Percentiles rank a stretch among this genome's conserved stretches.
Evolutionary conservation across 257 asterid species (phyloP).

Genomic region (Handroanthus guayacan): DNA sequence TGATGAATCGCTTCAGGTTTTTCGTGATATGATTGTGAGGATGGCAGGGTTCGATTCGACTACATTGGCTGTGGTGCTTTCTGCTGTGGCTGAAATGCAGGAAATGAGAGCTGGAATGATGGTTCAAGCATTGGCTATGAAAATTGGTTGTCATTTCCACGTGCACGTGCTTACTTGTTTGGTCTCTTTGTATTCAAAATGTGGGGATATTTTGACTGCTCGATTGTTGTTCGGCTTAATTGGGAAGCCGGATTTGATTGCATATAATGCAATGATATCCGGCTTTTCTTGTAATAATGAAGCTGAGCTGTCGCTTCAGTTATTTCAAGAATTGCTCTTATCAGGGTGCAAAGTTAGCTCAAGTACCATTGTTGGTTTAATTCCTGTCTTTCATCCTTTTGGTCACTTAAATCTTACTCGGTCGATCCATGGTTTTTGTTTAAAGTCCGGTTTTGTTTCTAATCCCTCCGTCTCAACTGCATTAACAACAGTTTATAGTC

Average conservation of each 20-base stretch:
- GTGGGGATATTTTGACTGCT: slow-evolving; percentile 71
- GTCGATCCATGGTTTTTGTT: slow-evolving; percentile 68
- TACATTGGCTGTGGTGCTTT: slow-evolving; percentile 72
- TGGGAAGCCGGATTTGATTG: slow-evolving; percentile 71
- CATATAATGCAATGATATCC: slow-evolving; percentile 82
- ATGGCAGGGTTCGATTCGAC: slow-evolving; percentile 64
- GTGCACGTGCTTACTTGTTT: slow-evolving; percentile 81
- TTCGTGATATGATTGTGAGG: slow-evolving; percentile 54
- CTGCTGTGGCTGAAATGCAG: slow-evolving; percentile 78
- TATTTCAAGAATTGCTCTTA: slow-evolving; percentile 63
- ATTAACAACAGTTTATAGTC: slow-evolving; percentile 70
- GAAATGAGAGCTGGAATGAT: slow-evolving; percentile 71
- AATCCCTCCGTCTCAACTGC: slow-evolving; percentile 79
- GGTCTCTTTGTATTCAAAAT: slow-evolving; percentile 75
- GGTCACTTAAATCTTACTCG: slow-evolving; percentile 61
- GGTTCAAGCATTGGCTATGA: slow-evolving; percentile 75
- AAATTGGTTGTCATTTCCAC: slow-evolving; percentile 65
- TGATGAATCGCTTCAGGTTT: slow-evolving; percentile 48
- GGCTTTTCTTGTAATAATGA: slow-evolving; percentile 64
- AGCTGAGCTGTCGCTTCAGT: slow-evolving; percentile 52
- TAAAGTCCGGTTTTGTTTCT: slow-evolving; percentile 57
- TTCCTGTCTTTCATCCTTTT: slow-evolving; percentile 82
- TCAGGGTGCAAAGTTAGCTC: slow-evolving; percentile 61
- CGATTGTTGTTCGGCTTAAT: slow-evolving; percentile 59
- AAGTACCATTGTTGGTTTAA: slow-evolving; percentile 75